These are phyloP conservation scores for Passiflora organensis DNA, from an alignment of 345 rosid genomes.

Conservation along the genomic window DNA sequence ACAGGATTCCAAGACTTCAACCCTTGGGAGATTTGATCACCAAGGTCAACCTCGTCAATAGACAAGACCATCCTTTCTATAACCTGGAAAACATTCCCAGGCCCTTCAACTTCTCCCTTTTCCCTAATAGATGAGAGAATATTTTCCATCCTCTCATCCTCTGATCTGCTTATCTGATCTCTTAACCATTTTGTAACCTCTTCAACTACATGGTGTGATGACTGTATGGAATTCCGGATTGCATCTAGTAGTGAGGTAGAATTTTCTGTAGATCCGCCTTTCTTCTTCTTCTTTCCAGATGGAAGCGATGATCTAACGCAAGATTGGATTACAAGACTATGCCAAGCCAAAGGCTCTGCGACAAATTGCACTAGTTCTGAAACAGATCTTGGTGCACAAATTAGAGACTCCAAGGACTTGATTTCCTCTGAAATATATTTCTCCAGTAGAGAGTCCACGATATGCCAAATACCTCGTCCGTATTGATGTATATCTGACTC, in stretches of 20 bases:
- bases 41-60: conserved; percentile 43
- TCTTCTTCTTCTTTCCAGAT: conserved; percentile 93
- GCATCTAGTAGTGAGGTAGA: conserved; percentile 32
- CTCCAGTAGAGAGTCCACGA: conserved; percentile 51
- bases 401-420: conserved; percentile 41
- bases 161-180: conserved; percentile 41
- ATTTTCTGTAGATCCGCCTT: conserved; percentile 49
- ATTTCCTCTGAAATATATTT: conserved; percentile 47
- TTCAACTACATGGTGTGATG: conserved; percentile 37
- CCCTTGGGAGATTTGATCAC: conserved; percentile 50
- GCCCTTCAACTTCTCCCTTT: conserved; percentile 44
- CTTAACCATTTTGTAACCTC: conserved; percentile 50
- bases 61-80: conserved; percentile 41
- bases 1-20: conserved; percentile 56
- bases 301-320: conserved; percentile 64
- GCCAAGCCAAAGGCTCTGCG: conserved; percentile 92
- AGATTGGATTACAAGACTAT: conserved; percentile 63
- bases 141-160: conserved; percentile 51
- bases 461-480: conserved; percentile 35
- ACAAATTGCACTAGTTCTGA: conserved; percentile 57
- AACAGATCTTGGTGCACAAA: conserved; percentile 38
- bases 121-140: conserved; percentile 39
- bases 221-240: conserved; percentile 48
- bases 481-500: conserved; percentile 24
- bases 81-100: conserved; percentile 57